Evolutionary conservation across 1,284 basidiomycete genomes (phyloP).

Genomic region (Fomitiporia mediterranea): DNA sequence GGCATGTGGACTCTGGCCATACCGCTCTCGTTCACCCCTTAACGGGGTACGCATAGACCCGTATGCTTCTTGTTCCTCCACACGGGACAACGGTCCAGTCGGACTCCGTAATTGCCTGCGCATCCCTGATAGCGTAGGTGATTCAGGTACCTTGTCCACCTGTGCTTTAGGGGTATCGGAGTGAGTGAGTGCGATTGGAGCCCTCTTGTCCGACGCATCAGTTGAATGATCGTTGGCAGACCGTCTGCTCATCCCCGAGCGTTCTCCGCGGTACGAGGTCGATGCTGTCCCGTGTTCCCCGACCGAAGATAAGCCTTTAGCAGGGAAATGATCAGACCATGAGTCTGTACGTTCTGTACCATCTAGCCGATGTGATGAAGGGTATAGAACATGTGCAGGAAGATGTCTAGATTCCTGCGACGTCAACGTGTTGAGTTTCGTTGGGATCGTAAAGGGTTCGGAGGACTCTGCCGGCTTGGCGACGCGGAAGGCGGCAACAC

Average conservation of each 20-base stretch:
- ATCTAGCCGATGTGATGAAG: not conserved
- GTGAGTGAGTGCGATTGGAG: not conserved
- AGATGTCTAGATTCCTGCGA: not conserved
- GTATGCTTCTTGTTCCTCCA: not conserved
- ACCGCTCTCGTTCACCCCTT: not conserved
- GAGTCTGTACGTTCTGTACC: not conserved
- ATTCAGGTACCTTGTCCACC: not conserved
- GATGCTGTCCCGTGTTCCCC: not conserved
- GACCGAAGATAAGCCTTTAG: not conserved
- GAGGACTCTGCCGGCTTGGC: constrained; percentile 16
- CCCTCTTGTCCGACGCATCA: too few species aligned
- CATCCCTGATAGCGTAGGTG: not conserved
- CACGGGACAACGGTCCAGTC: not conserved
- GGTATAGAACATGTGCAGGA: not conserved
- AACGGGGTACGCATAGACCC: not conserved
- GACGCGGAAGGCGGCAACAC: constrained; percentile 20
- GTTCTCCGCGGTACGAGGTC: not conserved
- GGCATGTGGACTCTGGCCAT: not conserved
- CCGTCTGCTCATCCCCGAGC: not conserved
- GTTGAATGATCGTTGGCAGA: not conserved
- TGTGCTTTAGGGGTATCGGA: not conserved
- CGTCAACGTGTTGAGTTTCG: not conserved
- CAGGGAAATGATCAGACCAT: not conserved
- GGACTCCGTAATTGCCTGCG: not conserved
- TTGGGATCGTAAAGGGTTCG: constrained; percentile 2